Evolutionary conservation across 257 asterid genomes (phyloP).

Genomic region (Anisodus acutangulus): DNA sequence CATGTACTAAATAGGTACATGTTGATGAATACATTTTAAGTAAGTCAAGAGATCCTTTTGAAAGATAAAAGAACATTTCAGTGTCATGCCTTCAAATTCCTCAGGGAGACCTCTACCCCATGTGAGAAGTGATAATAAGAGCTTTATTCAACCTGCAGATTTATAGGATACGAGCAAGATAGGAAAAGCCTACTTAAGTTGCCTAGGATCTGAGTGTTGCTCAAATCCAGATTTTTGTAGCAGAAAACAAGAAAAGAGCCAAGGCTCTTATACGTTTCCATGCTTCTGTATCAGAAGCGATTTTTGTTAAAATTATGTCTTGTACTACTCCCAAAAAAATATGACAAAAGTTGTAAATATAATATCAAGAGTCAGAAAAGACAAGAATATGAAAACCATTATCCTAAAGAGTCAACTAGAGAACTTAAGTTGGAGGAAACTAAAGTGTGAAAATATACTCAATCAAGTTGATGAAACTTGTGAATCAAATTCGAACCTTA

Average conservation of each 20-base stretch:
- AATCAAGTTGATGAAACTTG: not conserved
- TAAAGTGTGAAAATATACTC: not conserved
- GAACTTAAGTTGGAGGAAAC: not conserved
- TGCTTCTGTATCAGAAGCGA: no score
- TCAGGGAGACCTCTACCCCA: not conserved
- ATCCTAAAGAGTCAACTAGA: not conserved
- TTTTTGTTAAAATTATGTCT: not conserved
- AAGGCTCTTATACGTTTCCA: not conserved
- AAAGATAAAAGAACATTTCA: not conserved
- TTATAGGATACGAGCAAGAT: not conserved
- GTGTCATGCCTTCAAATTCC: not conserved
- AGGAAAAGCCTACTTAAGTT: not conserved
- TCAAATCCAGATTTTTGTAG: not conserved
- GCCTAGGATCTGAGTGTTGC: not conserved
- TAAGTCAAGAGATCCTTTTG: not conserved
- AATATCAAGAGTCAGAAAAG: not conserved
- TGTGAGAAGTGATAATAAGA: not conserved
- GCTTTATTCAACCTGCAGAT: not conserved
- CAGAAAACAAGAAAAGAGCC: not conserved
- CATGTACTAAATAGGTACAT: not conserved
- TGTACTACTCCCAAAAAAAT: not conserved
- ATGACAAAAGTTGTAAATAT: not conserved
- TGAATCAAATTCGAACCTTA: slow-evolving; percentile 15
- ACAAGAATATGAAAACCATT: not conserved
- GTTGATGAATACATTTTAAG: not conserved